Base-by-base conservation (phyloP, 2,329 filamentous ascomycete species). In the Aspergillus aculeatus region DNA sequence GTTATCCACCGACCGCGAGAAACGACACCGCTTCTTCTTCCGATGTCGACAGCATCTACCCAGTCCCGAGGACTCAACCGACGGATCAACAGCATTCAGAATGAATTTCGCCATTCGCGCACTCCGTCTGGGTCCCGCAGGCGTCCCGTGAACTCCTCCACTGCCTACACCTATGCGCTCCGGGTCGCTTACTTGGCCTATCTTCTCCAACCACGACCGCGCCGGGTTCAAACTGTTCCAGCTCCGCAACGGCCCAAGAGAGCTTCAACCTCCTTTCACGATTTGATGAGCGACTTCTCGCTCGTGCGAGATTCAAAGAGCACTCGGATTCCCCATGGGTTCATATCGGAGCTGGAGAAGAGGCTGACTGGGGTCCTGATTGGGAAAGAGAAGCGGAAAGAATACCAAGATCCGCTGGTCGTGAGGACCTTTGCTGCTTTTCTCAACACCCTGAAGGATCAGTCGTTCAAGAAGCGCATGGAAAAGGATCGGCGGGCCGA, bases 341-440 rank as follows among this genome's bases (percentile, higher is more conserved):
- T 91, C 75, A 85, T 90, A 77, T 79, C 81, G 55, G 86, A 86
- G 67, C 77, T 91, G 60, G 87, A 90, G 71, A 94, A 93, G 77
- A 85, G 92, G 63, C 85, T 96, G 73, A 89, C 90, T 59, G 88
- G 88, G 32, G 89, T 96, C 54, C 78, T 98, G 68, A 86, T 89
- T 68, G 92, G 93, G 44, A 89, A 83, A 62, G 95, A 98, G 78
- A 87, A 83, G 67, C 84, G 94, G 72, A 92, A 91, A 14, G 95
- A 96, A 70, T 99, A 90, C 78, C 91, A 89, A 71, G 95, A 99
- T 80, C 83, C 90, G n/a, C 82, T 89, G 26, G 89, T 99, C 65
- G 97, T 96, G 79, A 86, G 94, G 62, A 96, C 92, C 2, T 99
- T 99, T 78, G 95, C 92, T 57, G 91, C 92, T 65, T 96, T 96